Evolutionary conservation across 148 eudicot species (phyloP), one percentile per base, ranked within the genome.

Genomic region (Cornus florida): DNA sequence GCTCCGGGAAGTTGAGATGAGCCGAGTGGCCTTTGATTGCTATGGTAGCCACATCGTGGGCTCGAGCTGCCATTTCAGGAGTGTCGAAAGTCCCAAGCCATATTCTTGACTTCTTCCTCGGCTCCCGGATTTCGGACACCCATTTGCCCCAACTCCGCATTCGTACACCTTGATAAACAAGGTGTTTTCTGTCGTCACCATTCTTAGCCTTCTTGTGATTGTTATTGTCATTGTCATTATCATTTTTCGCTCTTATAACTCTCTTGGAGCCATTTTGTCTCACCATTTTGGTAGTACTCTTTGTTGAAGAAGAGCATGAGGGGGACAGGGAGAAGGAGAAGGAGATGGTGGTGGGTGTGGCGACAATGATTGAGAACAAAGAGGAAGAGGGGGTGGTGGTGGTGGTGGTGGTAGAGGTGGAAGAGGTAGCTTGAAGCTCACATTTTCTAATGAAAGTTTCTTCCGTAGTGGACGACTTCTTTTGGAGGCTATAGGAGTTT

Each of bases 31-130:
- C 91, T 59, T 88, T 88, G 20, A 88, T 84, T 66, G 91, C 84
- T 24, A 82, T 65, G 68, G 91, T 89, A 11, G 89, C 91, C 17
- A 84, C 91, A 33, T 88, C 91, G 28, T 88, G 91, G 76, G 91
- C 91, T 68, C 91, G 84, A 76, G 91, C 91, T 22, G 91, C 91
- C 91, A 88, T 88, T 23, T 86, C 89, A 1, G 91, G 73, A 3
- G 87, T 86, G 22, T 83, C 78, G 33, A 82, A 88, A 0, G 91
- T 86, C 7, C 91, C 91, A 16, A 88, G 87, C 91, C 91, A 88
- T 75, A 88, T 88, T 67, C 91, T 78, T 2, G 89, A 86, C n/a
- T 84, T 86, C 46, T 88, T 88, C 50, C 82, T 82, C 6, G 91
- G 89, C 59, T 88, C 86, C 0, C 91, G 86, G 31, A 88, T 88